Percentiles rank a stretch among this genome's conserved stretches.
Evolutionary conservation across 2,329 filamentous ascomycete genomes (phyloP).

Genomic region (Xylaria sp.): DNA sequence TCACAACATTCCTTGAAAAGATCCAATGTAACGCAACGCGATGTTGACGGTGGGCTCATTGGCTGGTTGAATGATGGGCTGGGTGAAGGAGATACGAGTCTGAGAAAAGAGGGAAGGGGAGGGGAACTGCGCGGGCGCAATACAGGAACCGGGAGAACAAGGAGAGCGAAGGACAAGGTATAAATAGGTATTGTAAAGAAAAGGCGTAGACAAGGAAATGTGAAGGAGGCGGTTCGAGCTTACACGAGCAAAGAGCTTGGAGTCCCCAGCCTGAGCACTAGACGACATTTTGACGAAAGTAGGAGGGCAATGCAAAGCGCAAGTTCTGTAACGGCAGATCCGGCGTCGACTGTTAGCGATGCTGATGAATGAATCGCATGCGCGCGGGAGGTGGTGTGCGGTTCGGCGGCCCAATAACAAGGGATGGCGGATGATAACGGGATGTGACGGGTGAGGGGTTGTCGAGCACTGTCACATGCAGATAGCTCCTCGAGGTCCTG

Average conservation of each 20-base stretch:
- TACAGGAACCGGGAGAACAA: neutral
- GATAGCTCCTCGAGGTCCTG: constrained; percentile 4
- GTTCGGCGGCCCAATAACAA: constrained; percentile 25
- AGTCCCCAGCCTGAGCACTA: constrained; percentile 72
- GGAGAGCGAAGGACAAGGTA: constrained; percentile 7
- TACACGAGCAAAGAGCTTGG: constrained; percentile 98
- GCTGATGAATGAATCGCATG: constrained; percentile 21
- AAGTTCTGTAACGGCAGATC: constrained; percentile 19
- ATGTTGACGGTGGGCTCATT: neutral
- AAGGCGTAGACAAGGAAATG: neutral
- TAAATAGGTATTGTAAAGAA: constrained; percentile 1
- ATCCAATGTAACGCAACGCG: neutral
- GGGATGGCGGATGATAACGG: constrained; percentile 15
- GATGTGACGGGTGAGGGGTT: constrained; percentile 21
- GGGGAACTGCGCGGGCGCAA: neutral
- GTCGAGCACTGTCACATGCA: constrained; percentile 24
- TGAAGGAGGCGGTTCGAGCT: constrained; percentile 31
- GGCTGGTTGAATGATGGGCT: neutral
- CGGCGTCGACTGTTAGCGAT: constrained; percentile 16
- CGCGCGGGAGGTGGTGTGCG: constrained; percentile 13
- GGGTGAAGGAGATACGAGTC: neutral
- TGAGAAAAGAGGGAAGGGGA: neutral
- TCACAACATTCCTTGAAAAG: neutral
- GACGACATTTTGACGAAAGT: constrained; percentile 45
- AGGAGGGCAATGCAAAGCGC: constrained; percentile 19